Percentiles rank a stretch among this genome's conserved stretches.
phyloP scores from a whole-genome alignment of 2,329 filamentous ascomycete species.

The Aotearoamyces nothofagi region DNA sequence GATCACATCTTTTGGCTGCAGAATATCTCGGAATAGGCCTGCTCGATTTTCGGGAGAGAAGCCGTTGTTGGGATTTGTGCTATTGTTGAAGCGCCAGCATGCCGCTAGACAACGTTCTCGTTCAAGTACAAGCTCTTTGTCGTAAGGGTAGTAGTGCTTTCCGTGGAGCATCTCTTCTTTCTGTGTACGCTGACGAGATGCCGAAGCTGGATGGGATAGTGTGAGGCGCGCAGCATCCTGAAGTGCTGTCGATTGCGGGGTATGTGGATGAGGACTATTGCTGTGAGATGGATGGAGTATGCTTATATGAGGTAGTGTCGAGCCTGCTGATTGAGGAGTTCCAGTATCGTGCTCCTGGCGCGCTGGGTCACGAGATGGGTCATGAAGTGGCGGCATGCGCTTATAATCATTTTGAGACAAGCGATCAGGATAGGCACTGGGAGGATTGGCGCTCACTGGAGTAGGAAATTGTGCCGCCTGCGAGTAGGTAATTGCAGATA shows the following conservation, averaged over 20 bases:
- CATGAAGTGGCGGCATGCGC: constrained; percentile 44
- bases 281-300: constrained; percentile 34
- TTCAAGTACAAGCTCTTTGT: constrained; percentile 64
- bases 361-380: constrained; percentile 36
- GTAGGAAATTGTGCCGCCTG: constrained; percentile 43
- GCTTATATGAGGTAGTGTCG: constrained; percentile 39
- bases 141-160: constrained; percentile 64
- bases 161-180: constrained; percentile 84
- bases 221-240: constrained; percentile 15
- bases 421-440: constrained; percentile 20
- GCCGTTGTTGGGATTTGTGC: constrained; percentile 57
- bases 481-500: constrained; percentile 36
- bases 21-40: constrained; percentile 55
- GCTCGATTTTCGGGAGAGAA: constrained; percentile 54
- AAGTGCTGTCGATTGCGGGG: constrained; percentile 16
- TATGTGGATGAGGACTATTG: constrained; percentile 26
- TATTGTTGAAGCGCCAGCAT: constrained; percentile 77
- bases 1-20: constrained; percentile 44
- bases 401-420: constrained; percentile 37
- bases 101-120: constrained; percentile 72
- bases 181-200: constrained; percentile 37
- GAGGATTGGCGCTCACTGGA: constrained; percentile 39
- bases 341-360: constrained; percentile 35
- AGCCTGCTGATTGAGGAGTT: constrained; percentile 25
- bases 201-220: constrained; percentile 17